Base-by-base conservation (phyloP, 148 eudicot species). In the Amaranthus cruentus region DNA sequence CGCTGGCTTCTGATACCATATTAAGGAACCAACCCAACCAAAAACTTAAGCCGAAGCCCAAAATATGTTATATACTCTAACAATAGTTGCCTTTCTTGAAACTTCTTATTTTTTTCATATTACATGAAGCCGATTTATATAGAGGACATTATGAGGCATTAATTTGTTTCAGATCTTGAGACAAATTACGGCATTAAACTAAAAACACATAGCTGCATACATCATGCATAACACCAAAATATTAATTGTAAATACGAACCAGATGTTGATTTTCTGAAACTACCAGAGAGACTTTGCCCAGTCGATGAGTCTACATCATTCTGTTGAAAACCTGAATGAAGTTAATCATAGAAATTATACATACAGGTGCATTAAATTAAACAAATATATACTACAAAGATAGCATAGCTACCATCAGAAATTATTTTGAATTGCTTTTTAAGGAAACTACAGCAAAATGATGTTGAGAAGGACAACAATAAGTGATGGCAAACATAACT, bases 221-320 rank as follows among this genome's bases (percentile, higher is more conserved):
- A 43, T 21, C 57, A 65, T 70, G 62, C 73, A 62, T 46, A 54
- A 12, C 51, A 56, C 47, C 76, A n/a, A 44, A 55, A 60, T 18
- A 38, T 28, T 28, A 28, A 28, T 28, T 28, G 38, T 28, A 28
- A 28, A 75, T 68, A 83, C 86, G 53, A 80, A 88, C 89, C 89
- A 78, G 86, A 78, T 80, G 80, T 73, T 62, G 80, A 73, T 78
- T 84, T 84, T 82, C 88, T 82, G 82, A 88, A 84, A 81, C 91
- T 88, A 66, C 78, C 83, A 73, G 86, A 85, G 70, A 84, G 70
- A 81, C 88, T 88, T 75, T 71, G 84, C 70, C 83, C 87, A 44
- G 75, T 65, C 43, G 84, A 76, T 55, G 88, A 85, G 70, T 79
- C 82, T 70, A 80, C 54, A 75, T 85, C 89, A 84, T 81, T 79